phyloP scores from a whole-genome alignment of 2,329 filamentous ascomycete species.

The Colletotrichum cuscutae region DNA sequence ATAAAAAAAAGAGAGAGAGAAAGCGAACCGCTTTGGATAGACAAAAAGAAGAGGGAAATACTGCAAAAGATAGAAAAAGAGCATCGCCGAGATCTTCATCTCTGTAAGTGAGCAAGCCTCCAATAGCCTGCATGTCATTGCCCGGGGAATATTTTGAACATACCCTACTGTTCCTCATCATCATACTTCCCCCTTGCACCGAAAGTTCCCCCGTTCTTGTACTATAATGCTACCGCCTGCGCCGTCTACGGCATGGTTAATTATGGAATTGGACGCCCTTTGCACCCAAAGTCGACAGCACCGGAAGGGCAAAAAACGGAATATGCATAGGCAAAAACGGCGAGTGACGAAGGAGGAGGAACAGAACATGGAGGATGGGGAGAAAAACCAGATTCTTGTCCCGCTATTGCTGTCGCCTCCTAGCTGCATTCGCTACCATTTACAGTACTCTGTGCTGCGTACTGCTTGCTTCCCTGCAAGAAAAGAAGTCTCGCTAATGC shows the following conservation, averaged over 20 bases:
- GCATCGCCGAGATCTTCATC: not conserved
- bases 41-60: too few species aligned
- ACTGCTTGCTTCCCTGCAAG: conserved; percentile 19
- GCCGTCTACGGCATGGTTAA: conserved; percentile 8
- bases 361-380: not conserved
- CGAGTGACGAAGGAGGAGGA: not conserved
- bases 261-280: conserved; percentile 13
- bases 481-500: conserved; percentile 26
- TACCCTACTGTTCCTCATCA: not conserved
- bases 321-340: not conserved
- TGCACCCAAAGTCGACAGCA: not conserved
- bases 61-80: not conserved
- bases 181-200: not conserved
- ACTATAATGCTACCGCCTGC: not conserved
- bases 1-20: not conserved
- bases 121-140: not conserved
- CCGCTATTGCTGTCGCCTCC: not conserved
- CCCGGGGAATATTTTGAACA: not conserved
- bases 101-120: conserved; percentile 18
- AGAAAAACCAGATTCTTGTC: not conserved
- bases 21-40: not conserved
- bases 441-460: not conserved
- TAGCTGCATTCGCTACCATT: not conserved
- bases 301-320: not conserved
- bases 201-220: conserved; percentile 15